phyloP scores from a whole-genome alignment of 2,329 filamentous ascomycete species.

The Botrytis pseudocinerea region DNA sequence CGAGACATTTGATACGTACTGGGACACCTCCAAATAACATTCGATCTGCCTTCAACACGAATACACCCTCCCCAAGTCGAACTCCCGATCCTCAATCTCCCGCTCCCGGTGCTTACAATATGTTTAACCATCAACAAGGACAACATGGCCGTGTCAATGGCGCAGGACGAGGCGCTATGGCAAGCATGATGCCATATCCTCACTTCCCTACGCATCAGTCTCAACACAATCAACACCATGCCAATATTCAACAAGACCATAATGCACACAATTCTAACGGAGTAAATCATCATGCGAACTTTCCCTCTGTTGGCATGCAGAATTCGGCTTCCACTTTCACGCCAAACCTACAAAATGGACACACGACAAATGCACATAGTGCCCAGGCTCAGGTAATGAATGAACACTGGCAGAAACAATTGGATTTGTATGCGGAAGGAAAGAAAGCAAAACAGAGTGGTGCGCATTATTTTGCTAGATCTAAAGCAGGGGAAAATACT shows the following conservation, averaged over 20 bases:
- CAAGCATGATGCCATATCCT: constrained; percentile 70
- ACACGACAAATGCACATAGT: constrained; percentile 49
- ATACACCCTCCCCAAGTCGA: constrained; percentile 58
- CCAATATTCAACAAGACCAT: constrained; percentile 60
- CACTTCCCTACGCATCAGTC: constrained; percentile 55
- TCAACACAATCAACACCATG: constrained; percentile 64
- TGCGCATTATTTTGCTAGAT: constrained; percentile 67
- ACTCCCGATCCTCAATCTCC: constrained; percentile 51
- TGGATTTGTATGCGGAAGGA: constrained; percentile 76
- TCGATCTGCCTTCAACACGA: constrained; percentile 40
- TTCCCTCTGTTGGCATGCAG: constrained; percentile 62
- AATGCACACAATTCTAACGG: constrained; percentile 55
- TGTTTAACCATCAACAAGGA: constrained; percentile 73
- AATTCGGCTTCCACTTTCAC: constrained; percentile 61
- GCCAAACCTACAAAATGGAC: constrained; percentile 58
- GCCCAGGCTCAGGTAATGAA: constrained; percentile 55
- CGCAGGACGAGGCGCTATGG: constrained; percentile 59
- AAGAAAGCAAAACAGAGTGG: constrained; percentile 68
- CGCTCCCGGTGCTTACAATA: constrained; percentile 47
- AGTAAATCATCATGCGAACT: constrained; percentile 60
- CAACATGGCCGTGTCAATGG: constrained; percentile 78
- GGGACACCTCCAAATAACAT: constrained; percentile 48
- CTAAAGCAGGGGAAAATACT: constrained; percentile 67
- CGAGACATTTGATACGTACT: constrained; percentile 48
- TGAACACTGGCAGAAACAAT: constrained; percentile 85